Evolutionary conservation across 371 early-diverging fungal genomes (phyloP).

Genomic region (Circinella umbellata): DNA sequence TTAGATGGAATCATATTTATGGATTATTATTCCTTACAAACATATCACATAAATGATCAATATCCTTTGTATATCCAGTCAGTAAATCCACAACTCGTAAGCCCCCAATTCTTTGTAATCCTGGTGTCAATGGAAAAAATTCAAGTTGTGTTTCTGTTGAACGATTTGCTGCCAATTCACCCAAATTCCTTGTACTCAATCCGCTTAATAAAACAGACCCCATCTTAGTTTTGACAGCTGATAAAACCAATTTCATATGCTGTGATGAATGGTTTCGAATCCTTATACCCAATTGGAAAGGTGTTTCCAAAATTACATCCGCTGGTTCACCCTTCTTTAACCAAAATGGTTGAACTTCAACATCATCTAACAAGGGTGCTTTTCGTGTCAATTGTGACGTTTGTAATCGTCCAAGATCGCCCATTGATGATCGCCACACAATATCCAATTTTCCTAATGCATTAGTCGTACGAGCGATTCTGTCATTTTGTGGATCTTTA

Average conservation of each 20-base stretch:
- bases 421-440: slow-evolving; percentile 87
- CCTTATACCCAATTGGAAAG: slow-evolving; percentile 67
- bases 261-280: slow-evolving; percentile 60
- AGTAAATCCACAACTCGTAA: slow-evolving; percentile 69
- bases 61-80: slow-evolving; percentile 71
- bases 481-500: slow-evolving; percentile 56
- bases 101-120: slow-evolving; percentile 86
- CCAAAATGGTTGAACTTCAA: slow-evolving; percentile 72
- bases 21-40: slow-evolving; percentile 41
- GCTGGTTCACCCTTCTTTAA: slow-evolving; percentile 32
- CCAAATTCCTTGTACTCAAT: slow-evolving; percentile 65
- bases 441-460: slow-evolving; percentile 94
- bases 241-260: slow-evolving; percentile 69
- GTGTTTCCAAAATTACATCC: slow-evolving; percentile 60
- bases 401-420: slow-evolving; percentile 89
- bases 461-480: slow-evolving; percentile 73
- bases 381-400: slow-evolving; percentile 93
- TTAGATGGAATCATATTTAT: background rate
- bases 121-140: slow-evolving; percentile 85
- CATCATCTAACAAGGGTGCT: slow-evolving; percentile 74
- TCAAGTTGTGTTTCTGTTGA: slow-evolving; percentile 71
- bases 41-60: slow-evolving; percentile 72
- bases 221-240: slow-evolving; percentile 80
- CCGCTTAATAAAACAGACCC: slow-evolving; percentile 84
- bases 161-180: slow-evolving; percentile 65